Conservation (phyloP, 345 rosid genomes). For the Eucalyptus sideroxylon region DNA sequence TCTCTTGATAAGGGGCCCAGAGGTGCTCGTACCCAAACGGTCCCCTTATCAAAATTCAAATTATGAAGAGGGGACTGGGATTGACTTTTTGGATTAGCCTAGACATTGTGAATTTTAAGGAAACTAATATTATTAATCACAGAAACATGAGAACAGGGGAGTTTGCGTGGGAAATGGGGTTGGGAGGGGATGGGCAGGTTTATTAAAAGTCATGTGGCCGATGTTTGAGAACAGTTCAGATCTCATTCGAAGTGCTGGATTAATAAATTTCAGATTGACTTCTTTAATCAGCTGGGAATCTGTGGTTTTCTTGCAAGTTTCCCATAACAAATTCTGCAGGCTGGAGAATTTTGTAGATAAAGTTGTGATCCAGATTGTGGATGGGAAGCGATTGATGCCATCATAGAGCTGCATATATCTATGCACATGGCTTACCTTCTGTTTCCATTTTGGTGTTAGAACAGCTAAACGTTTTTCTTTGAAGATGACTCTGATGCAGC, state of each 20-base stretch:
- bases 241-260: background rate
- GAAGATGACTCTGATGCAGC: no score
- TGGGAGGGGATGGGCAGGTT: background rate
- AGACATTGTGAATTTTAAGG: background rate
- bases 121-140: background rate
- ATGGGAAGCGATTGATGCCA: background rate
- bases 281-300: background rate
- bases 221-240: background rate
- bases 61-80: background rate
- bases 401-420: no score
- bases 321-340: background rate
- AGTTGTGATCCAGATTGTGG: background rate
- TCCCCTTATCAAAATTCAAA: background rate
- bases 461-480: no score
- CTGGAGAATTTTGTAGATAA: background rate
- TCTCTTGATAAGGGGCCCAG: background rate
- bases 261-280: background rate
- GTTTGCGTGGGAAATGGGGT: background rate
- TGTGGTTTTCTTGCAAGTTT: background rate
- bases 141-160: background rate
- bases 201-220: background rate
- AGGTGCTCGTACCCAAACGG: background rate
- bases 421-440: no score
- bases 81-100: background rate
- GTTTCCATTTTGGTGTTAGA: no score